Evolutionary conservation across 2,329 filamentous ascomycete genomes (phyloP).

Genomic region (Diaporthe caulivora): DNA sequence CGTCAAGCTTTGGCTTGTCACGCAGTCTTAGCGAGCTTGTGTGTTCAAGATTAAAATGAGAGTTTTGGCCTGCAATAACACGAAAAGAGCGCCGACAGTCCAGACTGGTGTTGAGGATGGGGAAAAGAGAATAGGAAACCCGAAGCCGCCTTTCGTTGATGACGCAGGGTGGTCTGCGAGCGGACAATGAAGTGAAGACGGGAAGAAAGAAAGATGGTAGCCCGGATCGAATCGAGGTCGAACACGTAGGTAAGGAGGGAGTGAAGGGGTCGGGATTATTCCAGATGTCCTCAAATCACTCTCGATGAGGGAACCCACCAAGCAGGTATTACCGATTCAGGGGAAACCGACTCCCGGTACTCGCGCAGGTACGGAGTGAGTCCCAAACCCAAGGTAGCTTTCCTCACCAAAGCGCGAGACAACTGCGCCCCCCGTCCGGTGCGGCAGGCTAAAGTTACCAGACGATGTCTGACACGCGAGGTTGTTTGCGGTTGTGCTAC

Average conservation of each 20-base stretch:
- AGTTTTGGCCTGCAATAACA: slow-evolving; percentile 22
- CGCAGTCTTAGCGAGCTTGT: slow-evolving; percentile 76
- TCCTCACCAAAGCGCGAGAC: slow-evolving; percentile 14
- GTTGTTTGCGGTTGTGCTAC: slow-evolving; percentile 21
- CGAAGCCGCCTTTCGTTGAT: slow-evolving; percentile 20
- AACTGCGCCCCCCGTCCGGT: slow-evolving; percentile 33
- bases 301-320: slow-evolving; percentile 6
- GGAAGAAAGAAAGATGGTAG: background rate
- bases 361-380: too few species aligned
- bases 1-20: slow-evolving; percentile 61
- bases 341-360: background rate
- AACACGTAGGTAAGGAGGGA: background rate
- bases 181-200: slow-evolving; percentile 2
- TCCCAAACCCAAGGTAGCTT: slow-evolving; percentile 3
- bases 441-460: slow-evolving; percentile 32
- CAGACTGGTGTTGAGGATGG: slow-evolving; percentile 7
- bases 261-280: background rate
- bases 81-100: slow-evolving; percentile 28
- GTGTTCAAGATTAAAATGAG: slow-evolving; percentile 47
- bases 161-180: slow-evolving; percentile 5
- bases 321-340: slow-evolving; percentile 16
- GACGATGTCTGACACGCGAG: slow-evolving; percentile 36
- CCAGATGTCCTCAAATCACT: slow-evolving; percentile 3
- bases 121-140: slow-evolving; percentile 3
- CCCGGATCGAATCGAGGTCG: too few species aligned